phyloP scores from a whole-genome alignment of 164 flowering plant genomes.

The Liquidambar formosana region DNA sequence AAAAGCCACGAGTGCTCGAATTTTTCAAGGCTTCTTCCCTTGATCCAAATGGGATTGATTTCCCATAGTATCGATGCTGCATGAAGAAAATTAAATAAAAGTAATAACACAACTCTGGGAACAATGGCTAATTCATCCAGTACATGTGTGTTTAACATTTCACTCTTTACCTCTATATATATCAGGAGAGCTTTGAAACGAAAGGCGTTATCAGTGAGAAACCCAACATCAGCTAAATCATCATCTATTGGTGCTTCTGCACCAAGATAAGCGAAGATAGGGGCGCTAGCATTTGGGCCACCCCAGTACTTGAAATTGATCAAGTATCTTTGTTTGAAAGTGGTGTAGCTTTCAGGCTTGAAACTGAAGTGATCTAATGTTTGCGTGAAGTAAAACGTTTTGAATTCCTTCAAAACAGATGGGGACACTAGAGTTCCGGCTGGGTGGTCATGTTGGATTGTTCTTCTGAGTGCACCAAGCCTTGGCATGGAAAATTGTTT shows the following conservation, averaged over 20 bases:
- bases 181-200: slow-evolving; percentile 27
- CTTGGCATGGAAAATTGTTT: slow-evolving; percentile 3
- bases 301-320: slow-evolving; percentile 32
- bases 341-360: slow-evolving; percentile 28
- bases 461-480: slow-evolving; percentile 8
- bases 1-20: slow-evolving; percentile 54
- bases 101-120: not conserved
- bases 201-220: slow-evolving; percentile 22
- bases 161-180: slow-evolving; percentile 30
- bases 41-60: slow-evolving; percentile 54
- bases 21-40: slow-evolving; percentile 38
- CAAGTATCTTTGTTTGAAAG: slow-evolving; percentile 33
- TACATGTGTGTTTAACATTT: too few species aligned
- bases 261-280: slow-evolving; percentile 32
- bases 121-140: too few species aligned
- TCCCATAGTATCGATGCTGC: slow-evolving; percentile 74
- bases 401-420: slow-evolving; percentile 4
- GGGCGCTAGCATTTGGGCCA: slow-evolving; percentile 19
- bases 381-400: slow-evolving; percentile 21
- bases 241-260: slow-evolving; percentile 21
- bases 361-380: slow-evolving; percentile 38
- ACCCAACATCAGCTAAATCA: slow-evolving; percentile 9
- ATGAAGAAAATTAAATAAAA: slow-evolving; percentile 2
- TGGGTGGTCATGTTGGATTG: not conserved
- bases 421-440: too few species aligned